A percentile compares a stretch with the other conserved stretches of the same genome.
Conservation (phyloP, 208 protist species). For the Crithidia mellificae region DNA sequence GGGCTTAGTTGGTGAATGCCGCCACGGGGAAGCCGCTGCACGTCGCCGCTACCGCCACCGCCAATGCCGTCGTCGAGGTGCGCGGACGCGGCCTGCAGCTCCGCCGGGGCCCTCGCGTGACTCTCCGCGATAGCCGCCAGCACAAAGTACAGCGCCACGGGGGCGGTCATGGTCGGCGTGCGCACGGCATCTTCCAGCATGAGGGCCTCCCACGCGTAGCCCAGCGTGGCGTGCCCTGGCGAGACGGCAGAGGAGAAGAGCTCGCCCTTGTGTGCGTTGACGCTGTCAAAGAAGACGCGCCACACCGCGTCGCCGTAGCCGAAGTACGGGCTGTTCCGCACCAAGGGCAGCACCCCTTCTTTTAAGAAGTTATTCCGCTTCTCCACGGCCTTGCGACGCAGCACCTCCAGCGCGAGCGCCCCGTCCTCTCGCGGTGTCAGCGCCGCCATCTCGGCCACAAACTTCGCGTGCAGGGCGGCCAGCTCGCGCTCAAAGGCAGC, state of each 20-base stretch:
- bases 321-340: slow-evolving; percentile 51
- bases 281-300: slow-evolving; percentile 64
- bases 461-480: slow-evolving; percentile 32
- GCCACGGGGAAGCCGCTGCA: not conserved
- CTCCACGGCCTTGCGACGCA: slow-evolving; percentile 64
- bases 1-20: slow-evolving; percentile 30
- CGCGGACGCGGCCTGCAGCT: slow-evolving; percentile 20
- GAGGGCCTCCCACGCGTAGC: slow-evolving; percentile 68
- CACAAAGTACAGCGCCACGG: slow-evolving; percentile 71
- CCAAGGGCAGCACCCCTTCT: slow-evolving; percentile 49
- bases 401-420: slow-evolving; percentile 68
- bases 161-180: slow-evolving; percentile 65
- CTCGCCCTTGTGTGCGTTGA: slow-evolving; percentile 42
- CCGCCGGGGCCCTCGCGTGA: slow-evolving; percentile 23
- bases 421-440: slow-evolving; percentile 40
- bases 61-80: slow-evolving; percentile 49
- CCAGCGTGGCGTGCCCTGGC: slow-evolving; percentile 34
- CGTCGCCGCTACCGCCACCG: not conserved
- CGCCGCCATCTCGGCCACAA: slow-evolving; percentile 23
- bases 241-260: slow-evolving; percentile 38
- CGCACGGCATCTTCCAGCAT: slow-evolving; percentile 62
- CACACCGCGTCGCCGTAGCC: slow-evolving; percentile 71
- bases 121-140: slow-evolving; percentile 50
- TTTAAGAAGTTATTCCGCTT: slow-evolving; percentile 63
- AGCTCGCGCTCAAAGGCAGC: slow-evolving; percentile 50